Percentiles rank a stretch among this genome's conserved stretches.
Evolutionary conservation across 176 grass and related monocot genomes (phyloP).

Genomic region (Carex myosuroides): DNA sequence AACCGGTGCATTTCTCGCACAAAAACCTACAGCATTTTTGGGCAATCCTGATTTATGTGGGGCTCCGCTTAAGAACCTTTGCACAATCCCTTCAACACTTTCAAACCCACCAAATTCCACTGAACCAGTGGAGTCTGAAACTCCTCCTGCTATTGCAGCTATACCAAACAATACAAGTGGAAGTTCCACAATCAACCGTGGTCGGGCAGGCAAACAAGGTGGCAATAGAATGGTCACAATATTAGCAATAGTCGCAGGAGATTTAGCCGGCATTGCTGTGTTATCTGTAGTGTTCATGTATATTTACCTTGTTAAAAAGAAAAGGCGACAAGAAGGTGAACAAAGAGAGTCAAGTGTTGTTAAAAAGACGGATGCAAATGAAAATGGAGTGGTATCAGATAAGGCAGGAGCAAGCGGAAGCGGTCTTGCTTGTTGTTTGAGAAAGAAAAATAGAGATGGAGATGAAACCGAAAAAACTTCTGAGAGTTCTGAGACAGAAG

Average conservation of each 20-base stretch:
- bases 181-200: conserved; percentile 13
- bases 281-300: conserved; percentile 46
- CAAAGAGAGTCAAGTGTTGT: conserved; percentile 9
- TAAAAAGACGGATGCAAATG: conserved; percentile 20
- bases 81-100: conserved; percentile 44
- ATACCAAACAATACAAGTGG: conserved; percentile 49
- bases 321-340: conserved; percentile 28
- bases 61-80: conserved; percentile 43
- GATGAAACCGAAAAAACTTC: conserved; percentile 55
- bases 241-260: conserved; percentile 45
- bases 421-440: conserved; percentile 58
- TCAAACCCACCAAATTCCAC: conserved; percentile 35
- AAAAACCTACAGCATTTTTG: conserved; percentile 48
- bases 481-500: conserved; percentile 35
- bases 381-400: conserved; percentile 35
- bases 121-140: conserved; percentile 21
- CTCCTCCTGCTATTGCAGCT: conserved; percentile 76
- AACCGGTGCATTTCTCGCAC: conserved; percentile 33
- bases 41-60: conserved; percentile 74
- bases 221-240: conserved; percentile 37
- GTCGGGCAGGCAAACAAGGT: conserved; percentile 11
- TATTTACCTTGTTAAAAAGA: conserved; percentile 60
- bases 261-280: conserved; percentile 51
- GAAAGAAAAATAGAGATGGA: conserved; percentile 45
- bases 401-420: conserved; percentile 18